A percentile compares a stretch with the other conserved stretches of the same genome.
These are phyloP conservation scores for Lentinula boryana DNA, from an alignment of 768 basidiomycete species.

Conservation along the genomic window DNA sequence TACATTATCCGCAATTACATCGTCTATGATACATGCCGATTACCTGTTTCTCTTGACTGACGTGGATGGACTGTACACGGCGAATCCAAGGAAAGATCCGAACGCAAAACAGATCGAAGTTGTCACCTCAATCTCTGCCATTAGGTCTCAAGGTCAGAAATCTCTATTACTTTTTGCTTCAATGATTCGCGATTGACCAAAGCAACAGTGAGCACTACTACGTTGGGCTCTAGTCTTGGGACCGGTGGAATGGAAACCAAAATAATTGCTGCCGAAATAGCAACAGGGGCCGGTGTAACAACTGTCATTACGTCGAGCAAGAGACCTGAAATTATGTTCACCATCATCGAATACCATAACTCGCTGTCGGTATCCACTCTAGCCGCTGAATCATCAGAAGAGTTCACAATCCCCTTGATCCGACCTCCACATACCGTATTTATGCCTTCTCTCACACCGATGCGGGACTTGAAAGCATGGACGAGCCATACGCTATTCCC, in stretches of 20 bases:
- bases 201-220: slow-evolving; percentile 78
- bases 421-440: slow-evolving; percentile 90
- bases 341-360: slow-evolving; percentile 76
- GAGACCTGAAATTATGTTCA: slow-evolving; percentile 64
- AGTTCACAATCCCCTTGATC: slow-evolving; percentile 12
- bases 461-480: slow-evolving; percentile 91
- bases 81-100: slow-evolving; percentile 91
- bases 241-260: slow-evolving; percentile 99
- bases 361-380: slow-evolving; percentile 30
- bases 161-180: neutral
- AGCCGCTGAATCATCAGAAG: slow-evolving; percentile 10
- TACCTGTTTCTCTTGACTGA: slow-evolving; percentile 96
- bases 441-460: slow-evolving; percentile 61
- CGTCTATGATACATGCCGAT: slow-evolving; percentile 96
- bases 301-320: slow-evolving; percentile 88
- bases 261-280: slow-evolving; percentile 96
- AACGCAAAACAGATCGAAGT: slow-evolving; percentile 73
- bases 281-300: slow-evolving; percentile 89
- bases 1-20: slow-evolving; percentile 93
- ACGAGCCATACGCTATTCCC: slow-evolving; percentile 92
- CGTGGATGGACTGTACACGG: slow-evolving; percentile 91
- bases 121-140: slow-evolving; percentile 77
- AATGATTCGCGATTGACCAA: neutral
- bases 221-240: slow-evolving; percentile 87
- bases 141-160: slow-evolving; percentile 69